Evolutionary conservation across 306 rosid genomes (phyloP), one percentile per base, ranked within the genome.

Genomic region (Castanopsis chinensis): DNA sequence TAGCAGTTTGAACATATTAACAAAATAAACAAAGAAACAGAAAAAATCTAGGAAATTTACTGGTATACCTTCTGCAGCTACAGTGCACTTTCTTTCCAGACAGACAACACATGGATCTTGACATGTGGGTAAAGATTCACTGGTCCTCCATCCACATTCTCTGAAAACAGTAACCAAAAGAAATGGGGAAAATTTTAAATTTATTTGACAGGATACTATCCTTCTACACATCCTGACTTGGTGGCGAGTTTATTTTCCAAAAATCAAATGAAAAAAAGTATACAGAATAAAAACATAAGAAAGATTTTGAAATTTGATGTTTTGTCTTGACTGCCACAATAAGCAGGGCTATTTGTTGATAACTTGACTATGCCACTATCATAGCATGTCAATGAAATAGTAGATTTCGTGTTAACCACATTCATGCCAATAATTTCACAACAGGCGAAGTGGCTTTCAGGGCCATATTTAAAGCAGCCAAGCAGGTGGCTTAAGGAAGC

Each of bases 51-150:
- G 61, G 51, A 73, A 49, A 52, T 21, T 61, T 69, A 53, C 23
- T 20, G 61, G 77, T 72, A 8, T 91, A 95, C 99, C 99, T 95
- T 91, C 90, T 9, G 92, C 99, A 76, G 96, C 92, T 18, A 95
- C 98, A 33, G 90, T 85, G 78, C 99, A 95, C 75, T 86, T 85
- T 80, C 98, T 90, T 88, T 95, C 99, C 85, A 95, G 85, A 84
- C 99, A 95, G 69, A 95, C 99, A 28, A 92, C 95, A 59, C 99
- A 95, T 45, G 96, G 99, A 83, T 95, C 98, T 72, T 81, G 83
- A 82, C 96, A 89, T 60, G 88, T n/a, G 11, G 87, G 84, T 85
- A 87, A 74, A 74, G 90, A 77, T 54, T 88, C 96, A 75, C n/a
- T 82, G 35, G 87, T 79, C 82, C 85, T 84, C 99, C 99, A 95